Evolutionary conservation across 768 basidiomycete species (phyloP).

Genomic region (Infundibulicybe gibba): DNA sequence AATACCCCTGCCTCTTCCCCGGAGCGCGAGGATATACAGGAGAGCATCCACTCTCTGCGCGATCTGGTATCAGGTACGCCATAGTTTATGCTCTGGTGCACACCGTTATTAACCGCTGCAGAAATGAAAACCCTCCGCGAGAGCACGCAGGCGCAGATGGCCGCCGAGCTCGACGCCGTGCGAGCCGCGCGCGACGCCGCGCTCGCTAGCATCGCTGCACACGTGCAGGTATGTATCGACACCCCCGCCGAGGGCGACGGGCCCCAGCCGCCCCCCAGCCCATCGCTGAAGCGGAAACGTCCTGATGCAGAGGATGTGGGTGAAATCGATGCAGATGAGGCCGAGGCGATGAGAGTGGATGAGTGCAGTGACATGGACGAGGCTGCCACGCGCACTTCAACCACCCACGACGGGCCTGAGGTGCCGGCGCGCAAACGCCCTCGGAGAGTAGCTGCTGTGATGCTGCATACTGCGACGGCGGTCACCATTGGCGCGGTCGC

Average conservation of each 20-base stretch:
- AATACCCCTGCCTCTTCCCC: slow-evolving; percentile 5
- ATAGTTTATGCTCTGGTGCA: slow-evolving; percentile 1
- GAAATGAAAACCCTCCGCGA: slow-evolving; percentile 44
- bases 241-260: slow-evolving; percentile 6
- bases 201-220: slow-evolving; percentile 25
- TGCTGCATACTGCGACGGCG: slow-evolving; percentile 58
- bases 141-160: slow-evolving; percentile 40
- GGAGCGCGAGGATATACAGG: slow-evolving; percentile 23
- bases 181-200: slow-evolving; percentile 35
- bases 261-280: slow-evolving; percentile 25
- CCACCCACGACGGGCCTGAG: slow-evolving; percentile 13
- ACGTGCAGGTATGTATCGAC: slow-evolving; percentile 29
- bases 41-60: slow-evolving; percentile 30
- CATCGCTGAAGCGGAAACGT: slow-evolving; percentile 65
- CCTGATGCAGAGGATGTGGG: slow-evolving; percentile 33
- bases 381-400: slow-evolving; percentile 1
- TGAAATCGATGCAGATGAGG: slow-evolving; percentile 32
- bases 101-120: slow-evolving; percentile 13
- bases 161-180: slow-evolving; percentile 40
- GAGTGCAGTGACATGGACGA: slow-evolving; percentile 6
- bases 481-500: slow-evolving; percentile 66
- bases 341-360: slow-evolving; percentile 13
- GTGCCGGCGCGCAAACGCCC: slow-evolving; percentile 40
- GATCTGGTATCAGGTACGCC: slow-evolving; percentile 39
- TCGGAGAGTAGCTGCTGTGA: slow-evolving; percentile 35